Evolutionary conservation across 1,284 basidiomycete species (phyloP), one percentile per base, ranked within the genome.

Genomic region (Neotropicomus parvogracilis): DNA sequence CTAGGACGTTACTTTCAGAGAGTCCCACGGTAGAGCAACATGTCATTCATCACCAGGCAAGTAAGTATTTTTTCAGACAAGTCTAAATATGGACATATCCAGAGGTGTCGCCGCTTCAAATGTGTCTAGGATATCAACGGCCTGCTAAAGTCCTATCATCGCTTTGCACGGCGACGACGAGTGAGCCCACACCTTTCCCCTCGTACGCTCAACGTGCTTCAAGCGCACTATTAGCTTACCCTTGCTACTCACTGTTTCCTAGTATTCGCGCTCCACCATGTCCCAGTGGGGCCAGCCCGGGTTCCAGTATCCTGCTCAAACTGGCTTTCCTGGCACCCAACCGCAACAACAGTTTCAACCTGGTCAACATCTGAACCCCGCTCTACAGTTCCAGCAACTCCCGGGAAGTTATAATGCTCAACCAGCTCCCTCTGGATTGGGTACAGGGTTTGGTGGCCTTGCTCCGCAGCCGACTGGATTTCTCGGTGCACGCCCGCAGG

Each of bases 221-320:
- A 26, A 42, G 17, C 35, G 14, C 32, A 5, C 16, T 28, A 35
- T 24, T n/a, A 33, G 14, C 20, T 14, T 19, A 6, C 5, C 9
- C 20, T 35, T 20, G 1, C 29, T 17, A 9, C 9, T 24, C 24
- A 19, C 19, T 26, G 5, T 21, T 16, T 19, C 28, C 14, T 33
- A 36, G 42, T 19, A 14, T 24, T 11, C 6, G 19, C 16, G 13
- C 14, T 32, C 27, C 24, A 49, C 16, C 44, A 79, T 78, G 77
- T 68, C 75, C 50, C 77, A 87, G 67, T 87, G 85, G 85, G 70
- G 75, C 63, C 82, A 71, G 70, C 75, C 55, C 16, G 81, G 81
- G 27, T 83, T 63, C 48, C 78, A 80, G 59, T 79, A 79, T 57
- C 77, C 81, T 21, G 68, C 76, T 62, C 77, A 78, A 52, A 82